Evolutionary conservation across 495 filamentous ascomycete genomes (phyloP), one percentile per base, ranked within the genome.

Genomic region (Penicillium pulvis): DNA sequence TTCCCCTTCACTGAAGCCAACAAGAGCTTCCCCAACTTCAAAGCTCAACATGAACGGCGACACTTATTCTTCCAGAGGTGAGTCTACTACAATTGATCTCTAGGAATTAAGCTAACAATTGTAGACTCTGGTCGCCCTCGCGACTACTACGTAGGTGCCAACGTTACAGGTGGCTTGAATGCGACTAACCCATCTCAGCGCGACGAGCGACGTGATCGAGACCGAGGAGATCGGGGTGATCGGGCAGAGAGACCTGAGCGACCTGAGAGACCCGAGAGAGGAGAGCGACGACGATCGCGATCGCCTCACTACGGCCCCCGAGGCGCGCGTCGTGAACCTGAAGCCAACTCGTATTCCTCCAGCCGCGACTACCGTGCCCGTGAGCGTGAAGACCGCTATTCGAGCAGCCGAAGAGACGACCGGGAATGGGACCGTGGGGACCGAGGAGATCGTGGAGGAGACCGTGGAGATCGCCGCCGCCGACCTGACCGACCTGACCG

Each of bases 321-420:
- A 58, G 77, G 73, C 30, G 74, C 80, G 53, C 81, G 83, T 59
- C 80, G 84, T 50, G 87, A 90, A 46, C 81, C 82, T 61, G 92
- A 96, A 63, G 82, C 85, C 70, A 92, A 97, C 68, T 85, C 90
- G 10, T 97, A 97, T 75, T 93, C 91, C 9, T 90, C 89, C 8
- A 95, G 91, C 70, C 87, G 92, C 51, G 91, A 88, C 77, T 93
- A 94, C 73, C 84, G 92, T 72, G 92, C 93, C 67, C 83, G 92
- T 36, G 92, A 97, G 79, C 87, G 92, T 45, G 92, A 97, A 68
- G 92, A 96, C 55, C 83, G 91, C 62, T 96, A 96, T 67, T 84
- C 86, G 10, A 30, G 20, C 54, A 53, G 47, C 42, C 64, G 64
- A 12, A 47, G 62, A 28, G 84, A 83, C 47, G 85, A 85, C 23